phyloP scores from a whole-genome alignment of 2,329 filamentous ascomycete genomes.

The Phyllosticta capitalensis region DNA sequence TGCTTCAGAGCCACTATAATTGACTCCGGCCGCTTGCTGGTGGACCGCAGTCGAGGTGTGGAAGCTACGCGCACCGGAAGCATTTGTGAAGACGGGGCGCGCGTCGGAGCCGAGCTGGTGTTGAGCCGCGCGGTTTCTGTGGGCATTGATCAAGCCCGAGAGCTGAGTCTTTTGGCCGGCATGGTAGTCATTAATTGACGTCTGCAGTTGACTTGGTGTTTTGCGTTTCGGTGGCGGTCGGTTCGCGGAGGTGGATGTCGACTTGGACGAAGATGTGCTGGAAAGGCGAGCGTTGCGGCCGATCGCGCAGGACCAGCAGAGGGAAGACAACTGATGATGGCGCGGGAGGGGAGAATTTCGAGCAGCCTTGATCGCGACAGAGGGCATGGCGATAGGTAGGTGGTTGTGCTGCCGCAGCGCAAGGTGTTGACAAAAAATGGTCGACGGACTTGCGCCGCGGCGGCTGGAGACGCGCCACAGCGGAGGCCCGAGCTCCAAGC shows the following conservation, averaged over 20 bases:
- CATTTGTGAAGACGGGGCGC: background rate
- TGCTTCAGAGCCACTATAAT: background rate
- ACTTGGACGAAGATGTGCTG: background rate
- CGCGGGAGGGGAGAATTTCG: background rate
- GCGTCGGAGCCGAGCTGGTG: background rate
- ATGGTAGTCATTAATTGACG: background rate
- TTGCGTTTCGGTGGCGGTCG: background rate
- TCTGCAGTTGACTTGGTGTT: background rate
- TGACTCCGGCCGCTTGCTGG: background rate
- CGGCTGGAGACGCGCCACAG: background rate
- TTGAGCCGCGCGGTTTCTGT: background rate
- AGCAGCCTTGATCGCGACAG: background rate
- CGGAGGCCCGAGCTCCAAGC: background rate
- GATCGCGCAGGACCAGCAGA: constrained; percentile 8
- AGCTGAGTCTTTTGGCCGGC: background rate
- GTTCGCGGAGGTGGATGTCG: no score
- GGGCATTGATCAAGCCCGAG: background rate
- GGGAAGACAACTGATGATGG: constrained; percentile 1
- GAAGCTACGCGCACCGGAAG: background rate
- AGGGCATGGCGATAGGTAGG: background rate
- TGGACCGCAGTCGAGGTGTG: background rate
- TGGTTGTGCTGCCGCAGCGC: background rate
- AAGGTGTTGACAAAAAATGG: constrained; percentile 2
- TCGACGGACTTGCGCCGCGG: background rate
- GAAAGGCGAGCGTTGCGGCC: background rate